These are phyloP conservation scores for Cytauxzoon felis DNA, from an alignment of 169 alveolate species.

Conservation along the genomic window DNA sequence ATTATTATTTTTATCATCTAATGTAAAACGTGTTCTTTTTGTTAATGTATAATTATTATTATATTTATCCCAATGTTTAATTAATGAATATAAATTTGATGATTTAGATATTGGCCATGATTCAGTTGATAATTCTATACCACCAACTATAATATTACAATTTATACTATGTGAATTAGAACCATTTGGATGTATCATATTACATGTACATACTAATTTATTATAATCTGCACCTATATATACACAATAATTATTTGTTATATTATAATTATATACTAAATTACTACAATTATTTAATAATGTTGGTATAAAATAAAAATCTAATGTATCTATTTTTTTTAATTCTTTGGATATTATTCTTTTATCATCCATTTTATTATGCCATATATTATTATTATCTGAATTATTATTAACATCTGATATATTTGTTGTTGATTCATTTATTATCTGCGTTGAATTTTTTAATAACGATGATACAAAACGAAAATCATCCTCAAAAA, in stretches of 20 bases:
- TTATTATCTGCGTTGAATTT: no score
- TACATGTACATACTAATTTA: slow-evolving; percentile 30
- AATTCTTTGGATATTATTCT: no score
- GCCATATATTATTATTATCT: no score
- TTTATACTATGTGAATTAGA: slow-evolving; percentile 42
- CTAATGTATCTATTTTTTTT: no score
- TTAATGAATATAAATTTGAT: slow-evolving; percentile 33
- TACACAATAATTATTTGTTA: slow-evolving; percentile 51
- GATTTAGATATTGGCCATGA: slow-evolving; percentile 54
- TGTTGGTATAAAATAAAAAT: slow-evolving; percentile 38
- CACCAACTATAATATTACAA: slow-evolving; percentile 46
- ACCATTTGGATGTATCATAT: slow-evolving; percentile 33
- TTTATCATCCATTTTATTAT: no score
- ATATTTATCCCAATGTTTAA: slow-evolving; percentile 17
- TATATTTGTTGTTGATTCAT: no score
- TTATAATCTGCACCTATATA: slow-evolving; percentile 56
- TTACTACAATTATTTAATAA: slow-evolving; percentile 7
- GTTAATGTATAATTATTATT: no score
- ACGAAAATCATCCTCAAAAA: slow-evolving; percentile 25
- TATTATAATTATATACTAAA: background rate
- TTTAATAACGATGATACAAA: slow-evolving; percentile 19
- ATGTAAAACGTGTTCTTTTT: no score
- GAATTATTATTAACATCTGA: no score
- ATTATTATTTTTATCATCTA: no score
- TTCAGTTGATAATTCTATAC: slow-evolving; percentile 54